Conservation (phyloP, 169 alveolate species). For the Theileria equi region DNA sequence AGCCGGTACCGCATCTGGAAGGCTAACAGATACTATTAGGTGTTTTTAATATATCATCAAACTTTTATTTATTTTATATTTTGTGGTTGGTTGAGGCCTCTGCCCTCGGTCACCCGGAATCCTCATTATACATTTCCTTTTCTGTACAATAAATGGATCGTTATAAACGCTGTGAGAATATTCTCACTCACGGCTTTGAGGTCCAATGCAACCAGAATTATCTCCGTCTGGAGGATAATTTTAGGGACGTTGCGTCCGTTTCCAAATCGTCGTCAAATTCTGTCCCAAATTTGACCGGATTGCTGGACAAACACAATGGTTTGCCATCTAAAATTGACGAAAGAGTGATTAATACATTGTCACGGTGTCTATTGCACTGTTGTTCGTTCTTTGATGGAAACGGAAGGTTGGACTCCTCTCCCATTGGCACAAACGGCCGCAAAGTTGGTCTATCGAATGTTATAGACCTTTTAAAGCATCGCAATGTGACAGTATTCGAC, state of each 20-base stretch:
- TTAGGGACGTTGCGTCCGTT: neutral
- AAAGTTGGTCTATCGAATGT: neutral
- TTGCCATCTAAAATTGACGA: too few relatives aligned
- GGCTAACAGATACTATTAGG: conserved; percentile 58
- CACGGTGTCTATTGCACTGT: too few relatives aligned
- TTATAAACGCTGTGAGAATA: neutral
- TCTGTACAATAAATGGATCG: neutral
- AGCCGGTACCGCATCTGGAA: conserved; percentile 79
- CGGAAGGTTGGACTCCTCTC: too few relatives aligned
- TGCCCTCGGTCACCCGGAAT: too few relatives aligned
- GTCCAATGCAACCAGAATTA: conserved; percentile 3
- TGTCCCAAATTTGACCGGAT: neutral
- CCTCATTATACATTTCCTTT: neutral
- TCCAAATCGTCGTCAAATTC: neutral
- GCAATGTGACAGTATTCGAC: neutral
- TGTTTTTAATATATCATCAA: too few relatives aligned
- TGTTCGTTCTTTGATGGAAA: too few relatives aligned
- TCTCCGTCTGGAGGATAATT: neutral
- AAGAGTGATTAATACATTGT: neutral
- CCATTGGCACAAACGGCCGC: too few relatives aligned
- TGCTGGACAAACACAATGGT: too few relatives aligned
- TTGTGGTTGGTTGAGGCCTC: too few relatives aligned
- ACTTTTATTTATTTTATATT: too few relatives aligned
- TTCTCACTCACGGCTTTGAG: neutral
- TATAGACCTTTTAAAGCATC: neutral